A percentile compares a stretch with the other conserved stretches of the same genome.
Evolutionary conservation across 768 basidiomycete genomes (phyloP).

Genomic region (Crassisporium funariophilum): DNA sequence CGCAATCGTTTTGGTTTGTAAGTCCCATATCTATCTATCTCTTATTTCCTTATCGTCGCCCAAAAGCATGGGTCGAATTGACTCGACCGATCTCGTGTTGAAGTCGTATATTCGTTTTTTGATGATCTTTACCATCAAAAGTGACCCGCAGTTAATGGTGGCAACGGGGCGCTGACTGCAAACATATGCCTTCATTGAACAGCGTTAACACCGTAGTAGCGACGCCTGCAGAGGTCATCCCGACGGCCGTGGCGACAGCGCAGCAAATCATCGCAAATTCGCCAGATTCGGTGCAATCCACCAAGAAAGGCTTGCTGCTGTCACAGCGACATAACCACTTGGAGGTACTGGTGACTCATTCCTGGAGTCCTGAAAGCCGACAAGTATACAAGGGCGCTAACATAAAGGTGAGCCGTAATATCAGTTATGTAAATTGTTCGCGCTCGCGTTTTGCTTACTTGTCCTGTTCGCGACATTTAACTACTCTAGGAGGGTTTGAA

Average conservation of each 20-base stretch:
- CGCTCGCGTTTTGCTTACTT: slow-evolving; percentile 6
- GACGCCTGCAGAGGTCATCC: slow-evolving; percentile 50
- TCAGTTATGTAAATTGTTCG: not conserved
- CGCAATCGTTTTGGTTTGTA: slow-evolving; percentile 75
- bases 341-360: slow-evolving; percentile 49
- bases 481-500: slow-evolving; percentile 62
- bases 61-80: no score
- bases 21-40: slow-evolving; percentile 28
- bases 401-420: slow-evolving; percentile 57
- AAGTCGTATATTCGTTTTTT: no score
- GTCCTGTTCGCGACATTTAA: slow-evolving; percentile 7
- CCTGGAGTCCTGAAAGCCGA: slow-evolving; percentile 48
- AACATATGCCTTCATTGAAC: not conserved
- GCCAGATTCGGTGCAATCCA: slow-evolving; percentile 77
- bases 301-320: slow-evolving; percentile 69
- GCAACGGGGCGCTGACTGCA: no score
- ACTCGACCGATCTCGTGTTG: no score
- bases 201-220: slow-evolving; percentile 78
- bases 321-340: slow-evolving; percentile 54
- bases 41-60: slow-evolving; percentile 1
- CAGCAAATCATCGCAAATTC: slow-evolving; percentile 62
- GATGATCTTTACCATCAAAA: no score
- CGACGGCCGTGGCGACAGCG: slow-evolving; percentile 65
- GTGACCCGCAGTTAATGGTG: no score
- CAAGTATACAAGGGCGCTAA: slow-evolving; percentile 63